These are phyloP conservation scores for Tillandsia fasciculata DNA, from an alignment of 176 grass and related monocot species.

Conservation along the genomic window DNA sequence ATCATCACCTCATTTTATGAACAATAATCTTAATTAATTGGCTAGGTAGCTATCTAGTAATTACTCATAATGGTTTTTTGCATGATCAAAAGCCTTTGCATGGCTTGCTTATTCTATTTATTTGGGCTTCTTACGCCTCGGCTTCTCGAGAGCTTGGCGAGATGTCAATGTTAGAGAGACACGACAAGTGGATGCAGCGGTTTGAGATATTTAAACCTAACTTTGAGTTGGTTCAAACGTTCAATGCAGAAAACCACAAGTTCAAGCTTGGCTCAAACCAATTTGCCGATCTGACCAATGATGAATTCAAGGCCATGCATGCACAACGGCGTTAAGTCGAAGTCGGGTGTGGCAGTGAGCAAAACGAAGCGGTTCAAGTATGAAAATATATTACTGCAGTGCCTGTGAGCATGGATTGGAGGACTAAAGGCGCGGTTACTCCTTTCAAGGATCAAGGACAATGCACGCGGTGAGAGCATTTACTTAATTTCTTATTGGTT, in stretches of 20 bases:
- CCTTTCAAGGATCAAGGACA: slow-evolving; percentile 51
- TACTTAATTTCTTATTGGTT: not conserved
- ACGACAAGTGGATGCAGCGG: slow-evolving; percentile 43
- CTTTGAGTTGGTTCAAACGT: slow-evolving; percentile 32
- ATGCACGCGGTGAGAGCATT: slow-evolving; percentile 29
- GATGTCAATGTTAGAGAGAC: slow-evolving; percentile 25
- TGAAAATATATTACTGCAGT: too few species aligned
- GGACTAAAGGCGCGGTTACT: too few species aligned
- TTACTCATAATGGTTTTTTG: too few species aligned
- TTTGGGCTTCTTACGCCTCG: not conserved
- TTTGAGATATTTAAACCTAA: slow-evolving; percentile 37
- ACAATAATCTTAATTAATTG: too few species aligned
- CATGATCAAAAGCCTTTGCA: too few species aligned
- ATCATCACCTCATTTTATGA: too few species aligned
- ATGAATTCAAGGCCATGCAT: slow-evolving; percentile 38
- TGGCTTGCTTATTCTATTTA: too few species aligned
- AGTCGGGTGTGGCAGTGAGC: not conserved
- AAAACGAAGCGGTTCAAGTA: not conserved
- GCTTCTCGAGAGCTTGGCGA: slow-evolving; percentile 20
- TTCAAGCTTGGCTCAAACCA: slow-evolving; percentile 36
- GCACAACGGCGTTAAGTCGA: slow-evolving; percentile 19
- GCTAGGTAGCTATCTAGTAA: too few species aligned
- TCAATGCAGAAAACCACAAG: slow-evolving; percentile 28
- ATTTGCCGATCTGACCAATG: slow-evolving; percentile 60
- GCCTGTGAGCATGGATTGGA: too few species aligned